Evolutionary conservation across 371 early-diverging fungal species (phyloP), one percentile per base, ranked within the genome.

Genomic region (Capniomyces stellatus): DNA sequence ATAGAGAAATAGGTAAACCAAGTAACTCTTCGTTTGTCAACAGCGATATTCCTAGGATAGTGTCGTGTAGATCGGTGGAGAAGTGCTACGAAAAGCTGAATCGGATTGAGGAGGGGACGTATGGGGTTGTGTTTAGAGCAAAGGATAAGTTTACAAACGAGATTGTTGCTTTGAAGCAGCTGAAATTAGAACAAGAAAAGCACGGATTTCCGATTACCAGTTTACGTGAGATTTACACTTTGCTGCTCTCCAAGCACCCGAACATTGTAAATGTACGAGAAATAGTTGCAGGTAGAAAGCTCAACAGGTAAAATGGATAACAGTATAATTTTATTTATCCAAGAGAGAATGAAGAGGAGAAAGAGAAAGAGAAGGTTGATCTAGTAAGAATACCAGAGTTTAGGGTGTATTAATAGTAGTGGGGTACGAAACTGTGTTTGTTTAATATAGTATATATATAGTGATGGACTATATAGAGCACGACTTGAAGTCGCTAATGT

Each of bases 41-140:
- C n/a, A n/a, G n/a, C n/a, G n/a, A 40, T 40, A 40, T 51, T 51
- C 15, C 47, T 13, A 46, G 52, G 23, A 43, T 66, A 3, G 46
- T 54, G 0, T 44, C 60, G 8, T 66, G 67, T 35, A 55, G 67
- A 0, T 50, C 15, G 6, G 48, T 66, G 24, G 67, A 67, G 53
- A 39, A 62, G 22, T 63, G 67, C 58, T 96, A 87, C 70, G 89
- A 92, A 58, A 83, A 84, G 44, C 74, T 96, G 22, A 93, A 94
- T 71, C 76, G 85, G 57, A 98, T 99, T 59, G 97, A 91, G 51
- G 99, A 99, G 67, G 99, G 99, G 19, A 83, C 98, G 0, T 99
- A 98, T 67, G 99, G 99, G 13, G 79, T 98, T 22, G 99, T 99
- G 2, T 98, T 92, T 69, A 83, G 95, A 4, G 99, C 99, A 0